phyloP scores from a whole-genome alignment of 352 stramenopile genomes.

The Globisporangium cederbergense region DNA sequence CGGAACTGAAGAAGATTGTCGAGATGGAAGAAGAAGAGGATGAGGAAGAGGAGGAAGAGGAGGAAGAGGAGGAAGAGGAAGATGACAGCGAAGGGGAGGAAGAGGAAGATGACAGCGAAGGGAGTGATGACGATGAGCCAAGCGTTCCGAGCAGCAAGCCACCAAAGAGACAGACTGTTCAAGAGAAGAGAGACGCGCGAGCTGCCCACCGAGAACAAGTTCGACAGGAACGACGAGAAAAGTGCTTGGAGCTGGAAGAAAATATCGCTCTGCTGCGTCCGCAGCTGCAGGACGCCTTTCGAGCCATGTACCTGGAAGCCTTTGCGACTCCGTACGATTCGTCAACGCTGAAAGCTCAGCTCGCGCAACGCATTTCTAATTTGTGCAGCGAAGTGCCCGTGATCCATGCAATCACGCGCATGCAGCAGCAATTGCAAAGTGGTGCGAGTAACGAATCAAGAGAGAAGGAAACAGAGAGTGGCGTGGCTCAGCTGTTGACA shows the following conservation, averaged over 20 bases:
- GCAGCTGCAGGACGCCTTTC: constrained; percentile 33
- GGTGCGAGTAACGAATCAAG: background rate
- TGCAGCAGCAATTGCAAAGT: constrained; percentile 6
- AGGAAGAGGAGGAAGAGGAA: constrained; percentile 23
- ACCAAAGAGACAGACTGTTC: constrained; percentile 2
- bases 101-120: constrained; percentile 8
- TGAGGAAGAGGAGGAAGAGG: constrained; percentile 25
- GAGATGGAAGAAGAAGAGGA: constrained; percentile 25
- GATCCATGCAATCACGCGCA: constrained; percentile 32
- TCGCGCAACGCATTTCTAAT: constrained; percentile 25
- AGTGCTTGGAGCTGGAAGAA: constrained; percentile 8
- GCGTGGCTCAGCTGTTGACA: constrained; percentile 27
- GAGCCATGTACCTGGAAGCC: constrained; percentile 23
- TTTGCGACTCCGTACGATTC: constrained; percentile 33
- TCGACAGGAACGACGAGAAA: constrained; percentile 16
- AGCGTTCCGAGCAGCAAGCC: background rate
- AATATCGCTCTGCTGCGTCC: constrained; percentile 24
- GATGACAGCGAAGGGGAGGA: constrained; percentile 20
- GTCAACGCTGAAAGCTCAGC: constrained; percentile 19
- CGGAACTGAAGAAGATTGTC: constrained; percentile 18
- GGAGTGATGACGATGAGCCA: constrained; percentile 7
- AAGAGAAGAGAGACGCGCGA: constrained; percentile 16
- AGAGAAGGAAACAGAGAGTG: constrained; percentile 3
- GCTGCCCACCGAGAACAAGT: constrained; percentile 4
- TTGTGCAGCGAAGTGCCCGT: constrained; percentile 43